Conservation (phyloP, 192 early-diverging fungal species). For the Coemansia furcata region DNA sequence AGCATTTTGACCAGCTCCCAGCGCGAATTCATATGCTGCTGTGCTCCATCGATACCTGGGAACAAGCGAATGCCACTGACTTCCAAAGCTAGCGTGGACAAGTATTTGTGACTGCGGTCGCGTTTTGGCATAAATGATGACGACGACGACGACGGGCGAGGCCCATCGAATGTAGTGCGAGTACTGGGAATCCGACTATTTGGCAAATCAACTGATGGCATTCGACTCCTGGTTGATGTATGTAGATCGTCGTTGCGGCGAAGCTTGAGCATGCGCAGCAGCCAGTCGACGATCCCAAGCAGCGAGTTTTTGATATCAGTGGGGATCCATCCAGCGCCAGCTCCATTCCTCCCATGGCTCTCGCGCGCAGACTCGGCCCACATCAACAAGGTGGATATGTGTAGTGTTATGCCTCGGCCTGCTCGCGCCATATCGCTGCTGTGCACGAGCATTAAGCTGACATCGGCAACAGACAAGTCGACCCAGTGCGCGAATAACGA, state of each 20-base stretch:
- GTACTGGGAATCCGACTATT: not conserved
- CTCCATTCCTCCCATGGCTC: constrained; percentile 5
- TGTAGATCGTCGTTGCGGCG: constrained; percentile 7
- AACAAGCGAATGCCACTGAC: constrained; percentile 30
- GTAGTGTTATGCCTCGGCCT: constrained; percentile 44
- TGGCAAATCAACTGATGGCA: not conserved
- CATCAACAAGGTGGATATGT: constrained; percentile 31
- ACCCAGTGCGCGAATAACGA: constrained; percentile 51
- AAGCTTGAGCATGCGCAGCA: constrained; percentile 22
- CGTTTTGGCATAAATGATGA: constrained; percentile 9
- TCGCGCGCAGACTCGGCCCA: constrained; percentile 51
- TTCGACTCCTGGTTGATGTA: not conserved
- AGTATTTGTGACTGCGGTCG: constrained; percentile 39
- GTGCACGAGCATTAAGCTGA: constrained; percentile 36
- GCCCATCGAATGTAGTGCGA: not conserved
- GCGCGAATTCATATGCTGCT: constrained; percentile 49
- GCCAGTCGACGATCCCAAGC: constrained; percentile 26
- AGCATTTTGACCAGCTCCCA: constrained; percentile 54
- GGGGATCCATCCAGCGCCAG: constrained; percentile 16
- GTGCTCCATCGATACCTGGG: constrained; percentile 36
- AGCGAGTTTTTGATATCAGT: constrained; percentile 29
- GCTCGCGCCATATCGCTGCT: constrained; percentile 44
- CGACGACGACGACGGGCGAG: not conserved
- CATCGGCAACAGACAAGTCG: constrained; percentile 39
- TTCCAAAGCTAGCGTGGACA: constrained; percentile 42